Conservation (phyloP, 306 rosid genomes). For the Begonia masoniana region DNA sequence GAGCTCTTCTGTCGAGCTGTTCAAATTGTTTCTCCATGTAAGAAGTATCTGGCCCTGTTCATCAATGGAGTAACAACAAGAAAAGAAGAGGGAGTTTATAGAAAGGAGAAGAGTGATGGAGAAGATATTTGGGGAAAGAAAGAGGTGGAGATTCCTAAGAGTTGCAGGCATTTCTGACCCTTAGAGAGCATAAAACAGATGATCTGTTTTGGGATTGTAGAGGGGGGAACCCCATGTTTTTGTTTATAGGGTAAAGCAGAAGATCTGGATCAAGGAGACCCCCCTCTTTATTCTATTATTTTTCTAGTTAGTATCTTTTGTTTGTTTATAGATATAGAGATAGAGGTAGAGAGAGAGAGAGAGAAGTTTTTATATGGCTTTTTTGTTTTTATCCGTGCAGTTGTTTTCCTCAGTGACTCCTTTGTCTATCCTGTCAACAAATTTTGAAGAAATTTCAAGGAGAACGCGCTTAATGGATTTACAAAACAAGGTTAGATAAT, state of each 20-base stretch:
- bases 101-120: conserved; percentile 21
- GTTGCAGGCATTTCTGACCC: conserved; percentile 67
- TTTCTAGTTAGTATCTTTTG: conserved; percentile 12
- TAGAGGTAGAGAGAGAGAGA: conserved; percentile 9
- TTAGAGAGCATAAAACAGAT: conserved; percentile 33
- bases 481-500: too few relatives aligned
- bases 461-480: too few relatives aligned
- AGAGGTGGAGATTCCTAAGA: conserved; percentile 33
- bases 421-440: not conserved
- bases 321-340: conserved; percentile 32
- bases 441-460: too few relatives aligned
- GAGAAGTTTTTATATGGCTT: conserved; percentile 15
- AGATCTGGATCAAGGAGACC: conserved; percentile 36
- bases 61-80: conserved; percentile 30
- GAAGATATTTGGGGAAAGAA: conserved; percentile 32
- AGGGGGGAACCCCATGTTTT: conserved; percentile 83
- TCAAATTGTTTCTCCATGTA: conserved; percentile 66
- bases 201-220: conserved; percentile 80
- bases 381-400: conserved; percentile 13
- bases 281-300: conserved; percentile 21
- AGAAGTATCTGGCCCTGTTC: conserved; percentile 69
- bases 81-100: conserved; percentile 34
- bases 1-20: conserved; percentile 32
- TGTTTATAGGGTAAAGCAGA: conserved; percentile 66
- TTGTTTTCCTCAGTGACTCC: conserved; percentile 2